Base-by-base conservation (phyloP, 768 basidiomycete species). In the Amyloporia xantha region DNA sequence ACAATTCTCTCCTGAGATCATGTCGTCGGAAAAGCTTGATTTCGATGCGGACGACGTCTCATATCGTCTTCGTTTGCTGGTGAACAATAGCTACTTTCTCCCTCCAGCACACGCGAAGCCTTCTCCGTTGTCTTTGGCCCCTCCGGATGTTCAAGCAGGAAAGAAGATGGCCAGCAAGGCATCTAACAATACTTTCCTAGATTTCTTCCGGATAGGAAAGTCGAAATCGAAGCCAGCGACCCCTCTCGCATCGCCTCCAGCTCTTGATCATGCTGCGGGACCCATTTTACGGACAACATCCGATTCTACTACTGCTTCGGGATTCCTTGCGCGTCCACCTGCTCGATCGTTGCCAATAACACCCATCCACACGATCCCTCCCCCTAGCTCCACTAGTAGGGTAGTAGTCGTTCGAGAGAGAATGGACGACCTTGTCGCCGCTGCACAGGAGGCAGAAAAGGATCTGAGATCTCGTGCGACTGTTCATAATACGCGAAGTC, bases 101-200 rank as follows among this genome's bases (percentile, higher is more conserved):
- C 90, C 90, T 3, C 91, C 90, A 9, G 89, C 90, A 0, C 90
- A 92, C 59, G 75, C 81, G 36, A 92, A 92, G 60, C 90, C 90
- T 1, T 78, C 78, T 9, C 76, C 81, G 2, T 72, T 82, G 23
- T 79, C 85, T 44, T 77, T 90, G 51, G 74, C 77, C 15, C 65
- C 75, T 2, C 59, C 60, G 10, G 53, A 54, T 26, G 43, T 53
- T 11, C 41, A 66, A 27, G 40, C 13, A 23, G 51, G 69, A 25
- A 68, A 72, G 50, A 86, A 79, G 63, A 72, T 71, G 41, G 59
- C 71, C 1, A 54, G 67, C 62, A 77, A 64, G 54, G 59, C 71
- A 7, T 65, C 75, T n/a, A 71, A 77, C 5, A 72, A 74, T 10
- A 62, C 65, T 19, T 86, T 90, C 62, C 67, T 89, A 45, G 82